These are phyloP conservation scores for Gryganskiella cystojenkinii DNA, from an alignment of 192 early-diverging fungal genomes.

Conservation along the genomic window DNA sequence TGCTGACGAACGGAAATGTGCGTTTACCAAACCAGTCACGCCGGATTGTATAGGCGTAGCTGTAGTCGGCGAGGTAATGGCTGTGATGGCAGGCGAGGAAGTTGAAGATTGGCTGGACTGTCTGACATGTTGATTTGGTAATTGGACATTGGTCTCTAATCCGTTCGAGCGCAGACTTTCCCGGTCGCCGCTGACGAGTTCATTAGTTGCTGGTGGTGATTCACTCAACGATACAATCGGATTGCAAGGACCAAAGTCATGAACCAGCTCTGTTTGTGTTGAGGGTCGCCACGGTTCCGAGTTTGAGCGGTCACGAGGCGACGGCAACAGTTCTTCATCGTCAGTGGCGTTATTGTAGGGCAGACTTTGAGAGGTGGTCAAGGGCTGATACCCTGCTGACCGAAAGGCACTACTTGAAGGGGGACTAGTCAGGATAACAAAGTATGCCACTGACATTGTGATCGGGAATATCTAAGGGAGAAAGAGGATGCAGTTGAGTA, in stretches of 20 bases:
- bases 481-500: neutral
- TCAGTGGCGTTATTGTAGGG: neutral
- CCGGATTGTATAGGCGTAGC: neutral
- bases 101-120: no score
- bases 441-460: slow-evolving; percentile 48
- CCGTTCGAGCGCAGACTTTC: no score
- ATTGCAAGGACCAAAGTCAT: no score
- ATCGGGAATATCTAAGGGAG: slow-evolving; percentile 35
- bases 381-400: slow-evolving; percentile 20
- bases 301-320: neutral
- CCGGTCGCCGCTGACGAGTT: no score
- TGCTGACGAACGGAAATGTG: neutral
- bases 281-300: neutral
- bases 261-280: neutral
- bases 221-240: no score
- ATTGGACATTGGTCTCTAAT: no score
- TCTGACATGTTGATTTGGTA: no score
- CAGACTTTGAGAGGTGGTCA: slow-evolving; percentile 2
- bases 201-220: no score
- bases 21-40: no score
- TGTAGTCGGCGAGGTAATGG: neutral
- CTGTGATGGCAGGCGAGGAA: no score
- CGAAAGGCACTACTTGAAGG: neutral
- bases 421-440: slow-evolving; percentile 38
- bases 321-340: slow-evolving; percentile 8